These are phyloP conservation scores for Pseudoturritis turrita DNA, from an alignment of 345 rosid genomes.

Conservation along the genomic window DNA sequence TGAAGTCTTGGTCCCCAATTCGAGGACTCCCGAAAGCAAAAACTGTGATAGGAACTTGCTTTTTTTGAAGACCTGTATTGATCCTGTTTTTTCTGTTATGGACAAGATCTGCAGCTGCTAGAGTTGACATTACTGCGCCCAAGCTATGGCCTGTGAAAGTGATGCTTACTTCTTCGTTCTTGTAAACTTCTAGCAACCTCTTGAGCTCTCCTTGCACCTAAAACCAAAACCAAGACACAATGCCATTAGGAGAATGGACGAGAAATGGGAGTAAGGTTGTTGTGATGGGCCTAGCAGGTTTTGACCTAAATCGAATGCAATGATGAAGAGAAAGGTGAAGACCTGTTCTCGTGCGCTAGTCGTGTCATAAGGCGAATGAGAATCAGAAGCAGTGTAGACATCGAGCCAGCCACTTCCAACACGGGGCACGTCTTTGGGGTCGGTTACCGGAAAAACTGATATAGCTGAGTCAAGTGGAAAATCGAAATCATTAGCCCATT, in stretches of 20 bases:
- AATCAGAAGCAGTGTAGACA: constrained; percentile 43
- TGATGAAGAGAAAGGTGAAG: constrained; percentile 10
- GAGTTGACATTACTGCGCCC: constrained; percentile 50
- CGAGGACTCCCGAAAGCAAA: constrained; percentile 51
- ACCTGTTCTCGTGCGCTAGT: constrained; percentile 65
- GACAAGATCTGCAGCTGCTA: constrained; percentile 53
- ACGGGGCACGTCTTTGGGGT: constrained; percentile 12
- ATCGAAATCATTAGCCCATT: constrained; percentile 45
- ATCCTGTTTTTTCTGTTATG: constrained; percentile 27
- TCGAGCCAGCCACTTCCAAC: constrained; percentile 51
- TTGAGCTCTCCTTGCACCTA: constrained; percentile 49
- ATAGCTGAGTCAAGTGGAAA: constrained; percentile 32
- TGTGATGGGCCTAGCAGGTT: not conserved
- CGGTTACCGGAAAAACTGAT: constrained; percentile 3
- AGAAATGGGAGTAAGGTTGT: not conserved
- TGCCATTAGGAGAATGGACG: not conserved
- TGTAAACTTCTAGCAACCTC: constrained; percentile 41
- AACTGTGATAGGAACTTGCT: constrained; percentile 44
- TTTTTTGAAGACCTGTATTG: not conserved
- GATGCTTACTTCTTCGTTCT: constrained; percentile 59
- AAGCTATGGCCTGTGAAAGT: constrained; percentile 60
- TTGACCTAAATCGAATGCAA: not conserved
- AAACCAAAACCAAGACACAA: constrained; percentile 5
- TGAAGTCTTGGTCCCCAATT: constrained; percentile 41
- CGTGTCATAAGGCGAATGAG: constrained; percentile 34